These are phyloP conservation scores for Arthrobotrys sphaeroides DNA, from an alignment of 2,329 filamentous ascomycete species.

Conservation along the genomic window DNA sequence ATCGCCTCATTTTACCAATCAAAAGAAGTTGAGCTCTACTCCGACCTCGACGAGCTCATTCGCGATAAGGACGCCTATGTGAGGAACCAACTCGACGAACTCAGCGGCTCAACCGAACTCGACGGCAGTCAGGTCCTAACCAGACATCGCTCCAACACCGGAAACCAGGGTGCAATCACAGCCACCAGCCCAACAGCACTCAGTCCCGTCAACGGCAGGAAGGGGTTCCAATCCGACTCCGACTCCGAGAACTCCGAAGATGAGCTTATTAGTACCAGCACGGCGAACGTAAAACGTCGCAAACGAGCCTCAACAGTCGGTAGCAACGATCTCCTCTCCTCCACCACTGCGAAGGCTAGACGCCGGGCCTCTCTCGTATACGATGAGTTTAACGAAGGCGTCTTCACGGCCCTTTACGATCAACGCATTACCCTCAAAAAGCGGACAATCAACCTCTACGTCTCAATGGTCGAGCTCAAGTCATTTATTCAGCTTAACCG, in stretches of 20 bases:
- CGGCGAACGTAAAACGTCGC: slow-evolving; percentile 18
- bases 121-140: slow-evolving; percentile 31
- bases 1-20: slow-evolving; percentile 87
- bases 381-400: slow-evolving; percentile 81
- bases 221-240: slow-evolving; percentile 42
- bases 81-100: slow-evolving; percentile 65
- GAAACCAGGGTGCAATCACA: neutral
- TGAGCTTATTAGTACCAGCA: slow-evolving; percentile 36
- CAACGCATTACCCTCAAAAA: slow-evolving; percentile 89
- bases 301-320: slow-evolving; percentile 32
- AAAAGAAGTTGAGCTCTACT: slow-evolving; percentile 87
- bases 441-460: slow-evolving; percentile 84
- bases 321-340: slow-evolving; percentile 39
- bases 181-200: slow-evolving; percentile 26
- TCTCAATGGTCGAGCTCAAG: slow-evolving; percentile 92
- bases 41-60: slow-evolving; percentile 80
- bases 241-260: slow-evolving; percentile 50
- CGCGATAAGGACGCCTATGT: slow-evolving; percentile 77
- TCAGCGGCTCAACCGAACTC: slow-evolving; percentile 40
- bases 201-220: slow-evolving; percentile 27
- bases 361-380: slow-evolving; percentile 64
- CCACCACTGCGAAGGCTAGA: slow-evolving; percentile 10
- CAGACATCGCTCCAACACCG: slow-evolving; percentile 4
- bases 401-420: slow-evolving; percentile 73
- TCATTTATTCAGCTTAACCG: slow-evolving; percentile 96